Conservation (phyloP, 768 basidiomycete genomes). For the Stropharia rugosoannulata region DNA sequence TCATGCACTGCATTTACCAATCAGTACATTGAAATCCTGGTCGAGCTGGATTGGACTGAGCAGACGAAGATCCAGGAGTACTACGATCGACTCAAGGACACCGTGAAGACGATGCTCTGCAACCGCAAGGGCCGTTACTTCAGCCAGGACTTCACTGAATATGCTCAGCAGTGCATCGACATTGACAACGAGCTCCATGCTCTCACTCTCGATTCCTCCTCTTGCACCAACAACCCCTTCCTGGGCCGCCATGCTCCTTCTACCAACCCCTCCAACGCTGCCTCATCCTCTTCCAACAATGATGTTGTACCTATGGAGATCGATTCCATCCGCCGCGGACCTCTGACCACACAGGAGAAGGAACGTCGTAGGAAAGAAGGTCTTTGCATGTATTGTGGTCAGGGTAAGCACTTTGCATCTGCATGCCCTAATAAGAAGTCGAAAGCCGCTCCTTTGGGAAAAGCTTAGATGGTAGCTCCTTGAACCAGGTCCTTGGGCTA, state of each 20-base stretch:
- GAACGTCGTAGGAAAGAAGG: slow-evolving; percentile 19
- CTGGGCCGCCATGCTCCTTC: not conserved
- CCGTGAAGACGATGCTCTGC: too few relatives aligned
- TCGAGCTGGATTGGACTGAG: slow-evolving; percentile 27
- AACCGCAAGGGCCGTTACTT: not conserved
- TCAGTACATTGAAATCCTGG: slow-evolving; percentile 23
- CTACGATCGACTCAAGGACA: slow-evolving; percentile 13
- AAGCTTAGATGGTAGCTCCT: slow-evolving; percentile 24
- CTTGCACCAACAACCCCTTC: slow-evolving; percentile 1
- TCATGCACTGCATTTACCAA: slow-evolving; percentile 26
- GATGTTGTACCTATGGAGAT: slow-evolving; percentile 31
- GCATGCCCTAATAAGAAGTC: slow-evolving; percentile 23
- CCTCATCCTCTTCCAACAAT: slow-evolving; percentile 10
- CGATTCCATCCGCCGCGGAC: slow-evolving; percentile 23
- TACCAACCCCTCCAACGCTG: not conserved
- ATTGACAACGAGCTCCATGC: slow-evolving; percentile 26
- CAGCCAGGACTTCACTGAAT: slow-evolving; percentile 18
- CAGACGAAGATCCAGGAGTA: slow-evolving; percentile 31
- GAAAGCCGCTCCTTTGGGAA: slow-evolving; percentile 23
- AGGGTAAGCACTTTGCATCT: slow-evolving; percentile 23
- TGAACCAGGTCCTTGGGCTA: slow-evolving; percentile 24
- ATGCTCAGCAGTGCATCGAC: slow-evolving; percentile 16
- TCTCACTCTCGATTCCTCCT: slow-evolving; percentile 13
- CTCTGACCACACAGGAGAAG: slow-evolving; percentile 25
- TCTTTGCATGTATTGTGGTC: slow-evolving; percentile 37